Conservation (phyloP, 306 rosid genomes). For the Elaeagnus macrophylla region DNA sequence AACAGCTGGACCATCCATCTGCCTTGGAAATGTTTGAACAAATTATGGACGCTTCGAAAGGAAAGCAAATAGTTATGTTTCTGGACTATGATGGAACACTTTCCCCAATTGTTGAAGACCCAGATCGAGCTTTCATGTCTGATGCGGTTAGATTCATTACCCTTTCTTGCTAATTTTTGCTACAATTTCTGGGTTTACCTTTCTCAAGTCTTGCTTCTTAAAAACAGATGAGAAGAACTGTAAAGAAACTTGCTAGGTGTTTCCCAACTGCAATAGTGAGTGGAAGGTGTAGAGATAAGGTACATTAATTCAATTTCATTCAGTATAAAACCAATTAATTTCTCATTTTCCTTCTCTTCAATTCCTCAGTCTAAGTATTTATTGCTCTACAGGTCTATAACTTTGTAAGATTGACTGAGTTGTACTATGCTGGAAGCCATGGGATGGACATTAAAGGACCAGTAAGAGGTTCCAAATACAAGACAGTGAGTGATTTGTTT, state of each 20-base stretch:
- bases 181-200: too few relatives aligned
- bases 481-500: slow-evolving; percentile 38
- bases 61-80: slow-evolving; percentile 80
- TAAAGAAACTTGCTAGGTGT: slow-evolving; percentile 57
- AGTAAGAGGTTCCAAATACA: slow-evolving; percentile 52
- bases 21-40: slow-evolving; percentile 80
- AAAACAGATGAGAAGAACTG: slow-evolving; percentile 81
- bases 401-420: slow-evolving; percentile 73
- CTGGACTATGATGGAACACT: slow-evolving; percentile 89
- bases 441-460: slow-evolving; percentile 98
- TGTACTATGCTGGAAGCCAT: slow-evolving; percentile 98
- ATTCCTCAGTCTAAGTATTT: background rate
- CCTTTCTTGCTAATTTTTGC: background rate
- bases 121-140: slow-evolving; percentile 84
- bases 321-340: background rate
- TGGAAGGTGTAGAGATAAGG: slow-evolving; percentile 90
- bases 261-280: slow-evolving; percentile 91
- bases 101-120: slow-evolving; percentile 83
- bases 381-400: slow-evolving; percentile 44
- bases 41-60: slow-evolving; percentile 62
- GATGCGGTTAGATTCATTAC: slow-evolving; percentile 35
- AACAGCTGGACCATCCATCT: slow-evolving; percentile 69
- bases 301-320: slow-evolving; percentile 18
- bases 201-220: background rate
- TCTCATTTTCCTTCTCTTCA: background rate